A percentile compares a stretch with the other conserved stretches of the same genome.
These are phyloP conservation scores for Plasmodiophora brassicae DNA, from an alignment of 208 protist species.

Conservation along the genomic window DNA sequence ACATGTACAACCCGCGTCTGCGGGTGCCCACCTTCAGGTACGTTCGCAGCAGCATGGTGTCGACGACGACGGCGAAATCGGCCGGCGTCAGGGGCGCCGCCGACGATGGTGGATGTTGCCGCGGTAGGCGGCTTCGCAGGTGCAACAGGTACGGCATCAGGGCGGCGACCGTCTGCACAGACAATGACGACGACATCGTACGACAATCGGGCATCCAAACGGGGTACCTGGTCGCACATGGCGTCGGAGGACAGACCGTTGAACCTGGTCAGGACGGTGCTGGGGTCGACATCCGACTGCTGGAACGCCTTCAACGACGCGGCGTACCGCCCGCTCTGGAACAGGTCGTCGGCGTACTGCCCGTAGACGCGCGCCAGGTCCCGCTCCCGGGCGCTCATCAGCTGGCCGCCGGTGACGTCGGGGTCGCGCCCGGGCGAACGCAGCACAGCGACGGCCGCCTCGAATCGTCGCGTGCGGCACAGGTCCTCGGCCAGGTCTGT, in stretches of 20 bases:
- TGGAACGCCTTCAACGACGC: background rate
- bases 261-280: background rate
- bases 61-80: background rate
- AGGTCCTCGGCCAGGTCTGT: too few species aligned
- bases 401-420: too few species aligned
- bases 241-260: background rate
- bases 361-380: background rate
- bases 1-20: background rate
- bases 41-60: conserved; percentile 9
- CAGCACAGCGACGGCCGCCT: too few species aligned
- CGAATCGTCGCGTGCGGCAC: too few species aligned
- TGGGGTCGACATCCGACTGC: background rate
- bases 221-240: background rate
- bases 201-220: background rate
- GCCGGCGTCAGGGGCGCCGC: background rate
- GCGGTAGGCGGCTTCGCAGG: background rate
- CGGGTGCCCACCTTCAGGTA: background rate
- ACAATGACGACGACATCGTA: background rate
- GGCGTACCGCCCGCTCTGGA: background rate
- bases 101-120: background rate
- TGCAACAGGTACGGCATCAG: background rate
- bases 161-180: background rate
- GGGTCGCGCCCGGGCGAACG: too few species aligned
- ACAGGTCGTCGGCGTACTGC: background rate
- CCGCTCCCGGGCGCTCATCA: too few species aligned